Base-by-base conservation (phyloP, 108 stramenopile species). In the Pseudonitzschia pungens region DNA sequence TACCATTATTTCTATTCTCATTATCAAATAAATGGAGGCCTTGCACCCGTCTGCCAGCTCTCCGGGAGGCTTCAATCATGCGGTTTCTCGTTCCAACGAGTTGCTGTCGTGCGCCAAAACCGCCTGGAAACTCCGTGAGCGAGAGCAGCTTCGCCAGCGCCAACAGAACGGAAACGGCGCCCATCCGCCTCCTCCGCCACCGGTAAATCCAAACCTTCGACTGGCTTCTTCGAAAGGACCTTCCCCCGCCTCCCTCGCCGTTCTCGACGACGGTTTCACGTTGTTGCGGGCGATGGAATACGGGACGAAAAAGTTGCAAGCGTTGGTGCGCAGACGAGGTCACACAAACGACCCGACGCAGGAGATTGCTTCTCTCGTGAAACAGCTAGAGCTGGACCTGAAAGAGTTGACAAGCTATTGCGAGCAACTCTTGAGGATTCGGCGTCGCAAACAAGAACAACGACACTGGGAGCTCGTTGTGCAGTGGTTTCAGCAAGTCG, bases 321-420 rank as follows among this genome's bases (percentile, higher is more conserved):
- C 60, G 0, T 70, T 94, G 43, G 93, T 94, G 7, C 78, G 89
- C 63, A 79, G 88, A 59, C 72, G 89, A 26, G 93, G 93, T 6
- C 89, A 91, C 31, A 90, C 91, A 55, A 94, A 94, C 68, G 93
- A 94, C 72, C 93, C 93, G 0, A 94, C 93, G 0, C 32, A 83
- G 12, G 84, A 90, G 55, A 92, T 94, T 73, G 77, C 84, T 33
- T 26, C 54, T 0, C 33, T 79, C 20, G 77, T 87, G 12, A 74
- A 79, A 62, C 83, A 84, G 64, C 78, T 94, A 21, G 82, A 92
- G 65, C 75, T 83, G 56, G 84, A 86, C 20, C 77, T 86, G 11
- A 71, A 83, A 67, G 90, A 91, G 71, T 58, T 94, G 66, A 74
- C 84, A 41, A 75, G 83, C 2, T 80, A 88, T 42, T 74, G 83